Evolutionary conservation across 139 green algal species (phyloP).

Genomic region (Pycnococcus provasolii): DNA sequence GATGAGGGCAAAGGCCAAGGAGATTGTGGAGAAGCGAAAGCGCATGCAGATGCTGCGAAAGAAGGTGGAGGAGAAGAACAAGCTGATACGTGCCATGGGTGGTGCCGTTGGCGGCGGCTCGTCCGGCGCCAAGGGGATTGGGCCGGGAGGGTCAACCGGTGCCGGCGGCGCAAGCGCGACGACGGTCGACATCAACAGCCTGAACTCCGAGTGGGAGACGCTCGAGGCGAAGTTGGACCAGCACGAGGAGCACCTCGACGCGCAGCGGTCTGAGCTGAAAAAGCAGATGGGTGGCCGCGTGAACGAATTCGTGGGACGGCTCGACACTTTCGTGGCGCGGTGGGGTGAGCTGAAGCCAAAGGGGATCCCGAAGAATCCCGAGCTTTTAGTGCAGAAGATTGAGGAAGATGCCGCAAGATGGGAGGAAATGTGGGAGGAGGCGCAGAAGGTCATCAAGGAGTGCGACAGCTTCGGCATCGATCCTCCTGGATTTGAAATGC

Average conservation of each 20-base stretch:
- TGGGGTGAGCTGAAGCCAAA: conserved; percentile 52
- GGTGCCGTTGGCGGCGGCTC: background rate
- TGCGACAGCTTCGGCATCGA: conserved; percentile 53
- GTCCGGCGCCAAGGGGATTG: background rate
- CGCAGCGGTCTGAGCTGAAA: conserved; percentile 51
- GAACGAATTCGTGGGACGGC: conserved; percentile 39
- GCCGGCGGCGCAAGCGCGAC: conserved; percentile 22
- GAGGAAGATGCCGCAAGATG: conserved; percentile 37
- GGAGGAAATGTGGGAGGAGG: conserved; percentile 39
- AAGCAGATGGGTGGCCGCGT: conserved; percentile 32
- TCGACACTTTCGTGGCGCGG: conserved; percentile 3
- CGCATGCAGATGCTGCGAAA: conserved; percentile 34
- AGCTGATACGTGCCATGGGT: conserved; percentile 28
- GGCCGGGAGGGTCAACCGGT: conserved; percentile 37
- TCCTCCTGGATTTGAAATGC: conserved; percentile 36
- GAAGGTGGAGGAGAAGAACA: conserved; percentile 63
- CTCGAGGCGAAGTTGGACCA: conserved; percentile 58
- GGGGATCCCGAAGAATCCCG: conserved; percentile 42
- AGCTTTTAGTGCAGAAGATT: conserved; percentile 50
- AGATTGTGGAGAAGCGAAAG: conserved; percentile 34
- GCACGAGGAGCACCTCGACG: conserved; percentile 51
- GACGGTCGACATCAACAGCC: conserved; percentile 47
- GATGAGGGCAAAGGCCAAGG: conserved; percentile 40
- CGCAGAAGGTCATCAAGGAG: conserved; percentile 39
- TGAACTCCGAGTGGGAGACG: conserved; percentile 55